phyloP scores from a whole-genome alignment of 2,329 filamentous ascomycete species.

The Berkeleyomyces rouxiae region DNA sequence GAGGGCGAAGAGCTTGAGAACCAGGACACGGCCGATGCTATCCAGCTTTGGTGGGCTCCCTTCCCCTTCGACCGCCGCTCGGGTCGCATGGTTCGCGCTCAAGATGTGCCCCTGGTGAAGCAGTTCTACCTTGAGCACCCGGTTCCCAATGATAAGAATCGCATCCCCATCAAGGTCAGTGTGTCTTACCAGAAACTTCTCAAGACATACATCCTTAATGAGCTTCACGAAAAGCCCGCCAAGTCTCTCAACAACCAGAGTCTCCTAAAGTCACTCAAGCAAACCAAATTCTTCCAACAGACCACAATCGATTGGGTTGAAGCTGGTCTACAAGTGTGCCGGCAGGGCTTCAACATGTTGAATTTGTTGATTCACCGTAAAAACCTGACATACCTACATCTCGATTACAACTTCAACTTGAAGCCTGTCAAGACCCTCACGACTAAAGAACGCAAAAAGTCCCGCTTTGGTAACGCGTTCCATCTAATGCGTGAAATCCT shows the following conservation, averaged over 20 bases:
- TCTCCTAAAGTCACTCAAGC: conserved; percentile 72
- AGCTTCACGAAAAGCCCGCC: conserved; percentile 86
- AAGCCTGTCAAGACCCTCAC: conserved; percentile 98
- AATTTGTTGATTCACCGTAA: conserved; percentile 96
- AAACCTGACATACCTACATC: conserved; percentile 92
- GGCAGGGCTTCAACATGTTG: conserved; percentile 98
- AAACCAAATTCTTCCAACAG: conserved; percentile 98
- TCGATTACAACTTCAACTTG: conserved; percentile 98
- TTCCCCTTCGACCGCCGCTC: conserved; percentile 90
- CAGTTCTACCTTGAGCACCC: conserved; percentile 98
- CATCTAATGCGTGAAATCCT: conserved; percentile 97
- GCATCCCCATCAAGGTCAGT: conserved; percentile 85
- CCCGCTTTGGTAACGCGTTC: conserved; percentile 95
- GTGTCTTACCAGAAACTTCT: conserved; percentile 97
- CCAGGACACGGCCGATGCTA: conserved; percentile 75
- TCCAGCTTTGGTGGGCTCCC: conserved; percentile 94
- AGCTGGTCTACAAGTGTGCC: conserved; percentile 91
- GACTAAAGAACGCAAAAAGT: conserved; percentile 98
- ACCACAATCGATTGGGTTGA: conserved; percentile 99
- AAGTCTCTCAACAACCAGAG: conserved; percentile 95
- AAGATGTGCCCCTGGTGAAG: conserved; percentile 92
- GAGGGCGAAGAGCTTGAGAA: conserved; percentile 79
- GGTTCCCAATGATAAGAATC: conserved; percentile 34
- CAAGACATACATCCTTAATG: conserved; percentile 91
- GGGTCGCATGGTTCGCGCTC: conserved; percentile 87